These are phyloP conservation scores for Gracilaria vermiculophylla DNA, from an alignment of 23 red algal genomes.

Conservation along the genomic window DNA sequence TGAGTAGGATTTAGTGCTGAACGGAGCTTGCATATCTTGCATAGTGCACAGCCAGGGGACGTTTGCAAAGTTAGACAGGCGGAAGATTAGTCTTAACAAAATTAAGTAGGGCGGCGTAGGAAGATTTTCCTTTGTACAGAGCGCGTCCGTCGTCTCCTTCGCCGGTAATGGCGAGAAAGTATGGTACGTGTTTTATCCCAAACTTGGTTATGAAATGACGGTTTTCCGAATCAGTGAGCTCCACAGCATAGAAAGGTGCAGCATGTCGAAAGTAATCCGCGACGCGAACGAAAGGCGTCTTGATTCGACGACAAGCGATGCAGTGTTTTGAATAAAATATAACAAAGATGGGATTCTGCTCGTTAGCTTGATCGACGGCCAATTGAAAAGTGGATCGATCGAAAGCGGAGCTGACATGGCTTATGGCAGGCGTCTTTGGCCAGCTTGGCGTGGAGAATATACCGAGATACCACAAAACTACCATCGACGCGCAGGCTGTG, in stretches of 20 bases:
- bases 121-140: not conserved
- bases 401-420: not conserved
- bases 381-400: not conserved
- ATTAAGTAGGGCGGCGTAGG: not conserved
- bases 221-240: not conserved
- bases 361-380: not conserved
- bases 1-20: not conserved
- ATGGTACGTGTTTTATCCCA: slow-evolving; percentile 10
- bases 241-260: not conserved
- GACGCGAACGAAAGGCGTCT: not conserved
- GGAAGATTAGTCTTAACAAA: slow-evolving; percentile 2
- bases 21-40: not conserved
- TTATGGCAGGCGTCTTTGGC: not conserved
- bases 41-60: not conserved
- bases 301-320: not conserved
- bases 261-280: not conserved
- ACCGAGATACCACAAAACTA: not conserved
- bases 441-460: not conserved
- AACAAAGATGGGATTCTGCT: not conserved
- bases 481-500: not conserved
- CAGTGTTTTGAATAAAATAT: slow-evolving; percentile 11
- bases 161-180: not conserved
- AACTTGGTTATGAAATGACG: not conserved
- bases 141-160: not conserved
- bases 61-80: not conserved